Percentiles rank a stretch among this genome's conserved stretches.
Conservation (phyloP, 805 yeast genomes). For the Suhomyces sp. region DNA sequence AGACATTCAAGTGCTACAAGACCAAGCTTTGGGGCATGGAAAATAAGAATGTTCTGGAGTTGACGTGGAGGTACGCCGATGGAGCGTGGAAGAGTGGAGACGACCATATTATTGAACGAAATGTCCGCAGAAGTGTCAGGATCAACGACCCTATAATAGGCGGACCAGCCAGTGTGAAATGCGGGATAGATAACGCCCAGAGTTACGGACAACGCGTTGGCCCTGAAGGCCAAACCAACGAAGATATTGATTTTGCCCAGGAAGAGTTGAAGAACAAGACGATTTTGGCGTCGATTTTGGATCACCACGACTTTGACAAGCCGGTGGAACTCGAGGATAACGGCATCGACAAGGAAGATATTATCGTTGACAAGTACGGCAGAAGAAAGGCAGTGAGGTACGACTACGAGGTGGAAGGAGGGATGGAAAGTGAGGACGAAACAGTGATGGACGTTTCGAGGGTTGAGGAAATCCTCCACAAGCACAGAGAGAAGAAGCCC, state of each 20-base stretch:
- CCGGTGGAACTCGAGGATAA: conserved; percentile 33
- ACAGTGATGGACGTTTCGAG: conserved; percentile 2
- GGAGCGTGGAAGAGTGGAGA: conserved; percentile 79
- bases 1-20: conserved; percentile 59
- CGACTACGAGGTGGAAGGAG: conserved; percentile 35
- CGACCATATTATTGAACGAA: conserved; percentile 72
- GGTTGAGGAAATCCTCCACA: conserved; percentile 13
- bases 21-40: conserved; percentile 90
- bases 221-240: conserved; percentile 1
- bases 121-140: conserved; percentile 12
- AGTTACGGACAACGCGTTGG: conserved; percentile 18
- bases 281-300: conserved; percentile 34
- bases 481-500: conserved; percentile 17
- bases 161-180: conserved; percentile 7
- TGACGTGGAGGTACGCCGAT: conserved; percentile 59
- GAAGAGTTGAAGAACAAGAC: conserved; percentile 28
- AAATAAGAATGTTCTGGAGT: conserved; percentile 54
- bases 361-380: conserved; percentile 37
- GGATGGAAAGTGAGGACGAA: conserved; percentile 5
- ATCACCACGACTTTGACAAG: conserved; percentile 32
- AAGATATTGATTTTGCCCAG: conserved; percentile 9
- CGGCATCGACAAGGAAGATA: conserved; percentile 31
- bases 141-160: conserved; percentile 7
- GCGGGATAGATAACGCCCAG: conserved; percentile 29
- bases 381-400: conserved; percentile 28